Conservation (phyloP, 352 stramenopile species). For the Blastocystis sp. region DNA sequence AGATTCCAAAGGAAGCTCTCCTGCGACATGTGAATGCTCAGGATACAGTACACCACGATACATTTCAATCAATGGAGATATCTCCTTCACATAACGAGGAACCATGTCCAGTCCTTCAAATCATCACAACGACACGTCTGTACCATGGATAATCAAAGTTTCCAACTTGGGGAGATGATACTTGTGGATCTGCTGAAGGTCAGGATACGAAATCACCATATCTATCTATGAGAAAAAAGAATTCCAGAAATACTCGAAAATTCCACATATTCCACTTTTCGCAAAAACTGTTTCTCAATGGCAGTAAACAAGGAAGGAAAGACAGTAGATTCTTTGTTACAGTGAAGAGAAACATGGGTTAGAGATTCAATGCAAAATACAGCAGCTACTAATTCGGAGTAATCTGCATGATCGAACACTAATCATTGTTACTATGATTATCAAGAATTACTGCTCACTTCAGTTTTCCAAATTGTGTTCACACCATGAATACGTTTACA, state of each 20-base stretch:
- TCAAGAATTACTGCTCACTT: not conserved
- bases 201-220: not conserved
- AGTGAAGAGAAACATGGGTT: not conserved
- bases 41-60: not conserved
- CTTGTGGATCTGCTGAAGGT: not conserved
- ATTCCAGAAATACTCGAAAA: not conserved
- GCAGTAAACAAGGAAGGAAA: not conserved
- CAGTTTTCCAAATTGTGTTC: not conserved
- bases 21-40: not conserved
- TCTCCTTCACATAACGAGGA: not conserved
- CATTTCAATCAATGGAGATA: not conserved
- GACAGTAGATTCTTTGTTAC: not conserved
- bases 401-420: not conserved
- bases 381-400: not conserved
- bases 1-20: not conserved
- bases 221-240: not conserved
- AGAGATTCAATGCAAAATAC: slow-evolving; percentile 18
- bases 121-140: not conserved
- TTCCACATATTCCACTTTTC: not conserved
- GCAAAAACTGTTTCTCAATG: not conserved
- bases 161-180: not conserved
- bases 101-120: not conserved
- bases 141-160: not conserved
- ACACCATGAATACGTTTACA: not conserved
- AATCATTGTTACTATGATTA: not conserved